phyloP scores from a whole-genome alignment of 352 stramenopile species.

The Thraustotheca clavata region DNA sequence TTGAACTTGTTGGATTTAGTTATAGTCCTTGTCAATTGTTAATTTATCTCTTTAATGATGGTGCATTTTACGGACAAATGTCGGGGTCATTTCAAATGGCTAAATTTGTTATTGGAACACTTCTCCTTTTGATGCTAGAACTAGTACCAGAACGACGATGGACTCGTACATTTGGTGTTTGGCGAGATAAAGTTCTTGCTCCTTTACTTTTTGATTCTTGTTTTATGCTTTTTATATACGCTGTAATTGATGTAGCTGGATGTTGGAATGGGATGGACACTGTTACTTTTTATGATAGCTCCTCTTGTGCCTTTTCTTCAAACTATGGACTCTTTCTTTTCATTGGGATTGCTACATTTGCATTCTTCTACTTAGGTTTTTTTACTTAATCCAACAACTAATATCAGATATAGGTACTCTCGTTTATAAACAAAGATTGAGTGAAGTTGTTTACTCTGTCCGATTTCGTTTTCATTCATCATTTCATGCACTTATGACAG shows the following conservation, averaged over 20 bases:
- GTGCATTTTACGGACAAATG: not conserved
- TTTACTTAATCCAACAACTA: not conserved
- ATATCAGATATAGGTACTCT: conserved; percentile 3
- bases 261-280: conserved; percentile 7
- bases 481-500: conserved; percentile 19
- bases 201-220: conserved; percentile 8
- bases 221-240: conserved; percentile 6
- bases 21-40: conserved; percentile 2
- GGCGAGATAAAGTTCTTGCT: not conserved
- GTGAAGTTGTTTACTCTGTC: conserved; percentile 13
- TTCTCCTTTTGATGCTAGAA: not conserved
- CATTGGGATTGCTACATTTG: not conserved
- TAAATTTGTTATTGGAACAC: not conserved
- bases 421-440: conserved; percentile 14
- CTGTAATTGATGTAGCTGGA: not conserved
- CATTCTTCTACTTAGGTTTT: not conserved
- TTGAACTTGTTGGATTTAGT: conserved; percentile 10
- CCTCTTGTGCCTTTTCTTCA: not conserved
- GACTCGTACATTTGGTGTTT: too few species aligned
- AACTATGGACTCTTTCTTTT: conserved; percentile 9
- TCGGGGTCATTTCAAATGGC: not conserved
- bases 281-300: not conserved
- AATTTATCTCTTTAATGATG: not conserved
- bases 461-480: conserved; percentile 20
- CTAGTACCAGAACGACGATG: not conserved